Evolutionary conservation across 208 protist genomes (phyloP), one percentile per base, ranked within the genome.

Genomic region (Naegleria lovaniensis): DNA sequence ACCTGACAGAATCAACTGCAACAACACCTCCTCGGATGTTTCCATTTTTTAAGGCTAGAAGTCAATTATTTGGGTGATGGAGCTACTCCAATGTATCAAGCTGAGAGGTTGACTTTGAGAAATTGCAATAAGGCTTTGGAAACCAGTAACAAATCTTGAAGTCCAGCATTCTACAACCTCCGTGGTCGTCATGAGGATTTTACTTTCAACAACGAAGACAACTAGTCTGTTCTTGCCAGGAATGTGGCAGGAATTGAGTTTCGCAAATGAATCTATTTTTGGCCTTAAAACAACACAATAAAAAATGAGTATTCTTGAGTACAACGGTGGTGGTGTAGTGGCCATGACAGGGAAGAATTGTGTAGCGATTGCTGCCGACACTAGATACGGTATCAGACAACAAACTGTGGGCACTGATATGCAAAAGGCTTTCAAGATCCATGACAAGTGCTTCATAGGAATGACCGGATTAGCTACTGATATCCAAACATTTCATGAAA

Each of bases 261-360:
- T 25, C 67, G 67, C n/a, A 79, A 79, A 36, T 79, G 9, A 25
- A 36, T 36, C 29, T 79, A 79, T 79, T 79, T 79, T 79, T 79
- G 29, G 13, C 25, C 25, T 79, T 75, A 36, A 43, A 43, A 39
- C 83, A 85, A 48, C 4, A 67, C 5, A 67, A 5, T 41, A 89
- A 33, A 89, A 67, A 67, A 89, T 89, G 85, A 51, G 36, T 11
- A 89, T 89, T 67, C 85, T 89, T 29, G 85, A 89, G 43, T 99
- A 99, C 95, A 99, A 98, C 93, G 99, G 99, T 85, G 97, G 97
- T 90, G 98, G 97, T 58, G 94, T 98, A 84, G 87, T 99, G 92
- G 98, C 97, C 36, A 99, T 99, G 98, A 94, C 95, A 0, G 99
- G 99, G 16, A 99, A 99, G 92, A 96, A 99, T 93, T 99, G 98